Conservation (phyloP, 116 monocot species). For the Trichopus zeylanicus region DNA sequence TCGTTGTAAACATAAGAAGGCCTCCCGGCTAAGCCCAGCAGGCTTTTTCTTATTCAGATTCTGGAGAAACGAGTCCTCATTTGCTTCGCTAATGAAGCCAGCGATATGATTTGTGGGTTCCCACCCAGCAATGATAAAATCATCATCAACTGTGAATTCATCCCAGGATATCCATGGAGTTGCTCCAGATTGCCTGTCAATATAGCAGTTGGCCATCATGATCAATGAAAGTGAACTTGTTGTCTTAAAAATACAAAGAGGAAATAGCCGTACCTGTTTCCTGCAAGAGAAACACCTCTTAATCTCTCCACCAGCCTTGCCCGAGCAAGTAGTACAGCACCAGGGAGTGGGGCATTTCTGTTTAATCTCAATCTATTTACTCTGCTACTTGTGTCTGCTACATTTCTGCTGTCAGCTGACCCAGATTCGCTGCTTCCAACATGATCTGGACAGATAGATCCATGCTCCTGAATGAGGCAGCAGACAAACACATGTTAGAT, state of each 20-base stretch:
- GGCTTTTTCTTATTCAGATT: slow-evolving; percentile 18
- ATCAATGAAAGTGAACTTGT: not conserved
- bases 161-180: slow-evolving; percentile 9
- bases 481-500: not conserved
- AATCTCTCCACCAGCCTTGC: slow-evolving; percentile 37
- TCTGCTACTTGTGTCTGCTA: not conserved
- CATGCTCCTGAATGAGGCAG: not conserved
- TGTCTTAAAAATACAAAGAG: not conserved
- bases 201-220: not conserved
- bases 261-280: slow-evolving; percentile 13
- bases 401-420: slow-evolving; percentile 4
- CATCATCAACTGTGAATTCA: slow-evolving; percentile 6
- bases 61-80: not conserved
- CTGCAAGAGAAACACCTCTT: slow-evolving; percentile 10
- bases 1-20: slow-evolving; percentile 6
- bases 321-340: slow-evolving; percentile 24
- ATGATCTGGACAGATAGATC: not conserved
- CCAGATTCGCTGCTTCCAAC: not conserved
- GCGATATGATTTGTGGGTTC: not conserved
- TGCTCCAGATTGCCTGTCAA: slow-evolving; percentile 8
- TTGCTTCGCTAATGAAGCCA: not conserved
- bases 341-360: slow-evolving; percentile 24
- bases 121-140: not conserved
- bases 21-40: slow-evolving; percentile 15
- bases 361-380: slow-evolving; percentile 8